Percentiles rank a stretch among this genome's conserved stretches.
Evolutionary conservation across 192 early-diverging fungal genomes (phyloP).

Genomic region (Piromyces finnis): DNA sequence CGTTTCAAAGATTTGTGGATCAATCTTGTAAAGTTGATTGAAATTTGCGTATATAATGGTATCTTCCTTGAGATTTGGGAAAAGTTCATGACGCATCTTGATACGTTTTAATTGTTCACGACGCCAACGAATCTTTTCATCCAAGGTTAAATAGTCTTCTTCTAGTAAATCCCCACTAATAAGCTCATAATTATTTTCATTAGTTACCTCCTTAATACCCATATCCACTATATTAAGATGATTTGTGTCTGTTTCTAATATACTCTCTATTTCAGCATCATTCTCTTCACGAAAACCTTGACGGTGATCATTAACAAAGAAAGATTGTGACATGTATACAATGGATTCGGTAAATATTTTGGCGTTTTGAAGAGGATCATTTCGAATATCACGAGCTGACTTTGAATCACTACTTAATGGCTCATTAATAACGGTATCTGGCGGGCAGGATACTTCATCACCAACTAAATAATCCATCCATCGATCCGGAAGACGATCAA

Average conservation of each 20-base stretch:
- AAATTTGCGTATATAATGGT: constrained; percentile 89
- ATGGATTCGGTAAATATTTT: constrained; percentile 66
- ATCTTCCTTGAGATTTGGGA: constrained; percentile 63
- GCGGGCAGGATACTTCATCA: constrained; percentile 21
- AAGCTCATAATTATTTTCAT: neutral
- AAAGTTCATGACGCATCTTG: constrained; percentile 70
- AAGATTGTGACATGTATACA: constrained; percentile 82
- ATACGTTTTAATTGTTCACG: constrained; percentile 60
- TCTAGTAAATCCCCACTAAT: constrained; percentile 7
- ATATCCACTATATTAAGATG: neutral
- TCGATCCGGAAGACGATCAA: constrained; percentile 1
- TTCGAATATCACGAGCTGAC: constrained; percentile 9
- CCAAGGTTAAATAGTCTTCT: constrained; percentile 5
- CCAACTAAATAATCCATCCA: constrained; percentile 27
- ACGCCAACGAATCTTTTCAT: constrained; percentile 32
- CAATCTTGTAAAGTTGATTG: constrained; percentile 94
- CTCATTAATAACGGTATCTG: constrained; percentile 13
- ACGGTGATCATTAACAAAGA: constrained; percentile 87
- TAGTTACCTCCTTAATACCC: neutral
- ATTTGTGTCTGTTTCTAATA: constrained; percentile 1
- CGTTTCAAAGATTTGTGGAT: constrained; percentile 63
- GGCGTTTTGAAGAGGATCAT: constrained; percentile 25
- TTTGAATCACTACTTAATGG: constrained; percentile 6
- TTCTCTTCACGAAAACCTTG: constrained; percentile 75
- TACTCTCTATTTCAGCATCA: constrained; percentile 17